These are phyloP conservation scores for Sutorius australiensis DNA, from an alignment of 768 basidiomycete species.

Conservation along the genomic window DNA sequence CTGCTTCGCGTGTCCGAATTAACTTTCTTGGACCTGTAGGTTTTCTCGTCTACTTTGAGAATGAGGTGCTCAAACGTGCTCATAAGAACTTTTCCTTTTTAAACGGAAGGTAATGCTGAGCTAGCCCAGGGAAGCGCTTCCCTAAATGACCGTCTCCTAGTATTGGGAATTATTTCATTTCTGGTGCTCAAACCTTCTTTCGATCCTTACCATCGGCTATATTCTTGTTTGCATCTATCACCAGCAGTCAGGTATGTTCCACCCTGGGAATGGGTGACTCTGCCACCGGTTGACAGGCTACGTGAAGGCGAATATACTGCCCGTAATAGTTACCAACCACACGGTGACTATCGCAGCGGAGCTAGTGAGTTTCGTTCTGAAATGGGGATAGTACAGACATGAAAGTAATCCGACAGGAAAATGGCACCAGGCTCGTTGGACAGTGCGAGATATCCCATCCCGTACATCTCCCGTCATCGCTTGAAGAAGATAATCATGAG, in stretches of 20 bases:
- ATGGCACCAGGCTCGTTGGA: conserved; percentile 76
- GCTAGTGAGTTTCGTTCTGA: conserved; percentile 50
- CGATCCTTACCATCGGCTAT: conserved; percentile 91
- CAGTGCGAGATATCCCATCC: conserved; percentile 96
- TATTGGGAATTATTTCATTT: conserved; percentile 88
- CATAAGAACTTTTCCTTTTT: conserved; percentile 94
- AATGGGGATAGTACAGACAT: conserved; percentile 45
- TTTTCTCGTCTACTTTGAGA: conserved; percentile 90
- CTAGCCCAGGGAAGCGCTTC: background rate
- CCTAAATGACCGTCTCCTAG: conserved; percentile 33
- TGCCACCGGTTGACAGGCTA: conserved; percentile 13
- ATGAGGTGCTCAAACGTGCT: conserved; percentile 79
- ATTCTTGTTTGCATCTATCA: conserved; percentile 90
- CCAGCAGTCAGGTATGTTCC: conserved; percentile 59
- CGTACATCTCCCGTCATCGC: conserved; percentile 34
- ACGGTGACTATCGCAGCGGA: conserved; percentile 95
- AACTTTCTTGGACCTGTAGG: conserved; percentile 42
- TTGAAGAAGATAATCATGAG: conserved; percentile 27
- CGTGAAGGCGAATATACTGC: conserved; percentile 70
- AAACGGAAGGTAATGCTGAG: conserved; percentile 65
- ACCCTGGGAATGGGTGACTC: conserved; percentile 11
- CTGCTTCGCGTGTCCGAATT: conserved; percentile 1
- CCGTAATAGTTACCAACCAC: conserved; percentile 90
- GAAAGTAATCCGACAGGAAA: conserved; percentile 44
- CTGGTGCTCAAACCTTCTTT: conserved; percentile 86